Evolutionary conservation across 176 grass and related monocot genomes (phyloP), one percentile per base, ranked within the genome.

Genomic region (Carex littledalei): DNA sequence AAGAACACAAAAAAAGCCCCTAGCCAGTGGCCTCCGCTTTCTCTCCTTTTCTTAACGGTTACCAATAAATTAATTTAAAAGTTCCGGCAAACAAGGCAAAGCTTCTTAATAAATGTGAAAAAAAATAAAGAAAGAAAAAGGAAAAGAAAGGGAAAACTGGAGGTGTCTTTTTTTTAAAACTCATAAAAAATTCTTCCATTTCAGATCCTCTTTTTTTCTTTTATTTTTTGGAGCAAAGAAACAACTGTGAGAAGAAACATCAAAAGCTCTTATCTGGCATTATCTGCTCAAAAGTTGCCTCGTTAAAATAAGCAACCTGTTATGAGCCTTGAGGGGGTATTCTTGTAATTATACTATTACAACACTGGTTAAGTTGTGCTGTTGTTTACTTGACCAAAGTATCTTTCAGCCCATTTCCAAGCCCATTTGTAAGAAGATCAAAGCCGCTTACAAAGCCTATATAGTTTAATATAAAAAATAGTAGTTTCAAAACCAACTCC

Each of bases 231-330:
- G 83, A 93, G 91, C 85, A 87, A 81, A 87, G 84, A 72, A 72
- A 81, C 62, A 56, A 78, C 74, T 78, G 49, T 26, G 74, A 78
- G 86, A 90, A 84, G 87, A 78, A 83, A 84, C 78, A 88, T 90
- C 82, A 91, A 97, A 97, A 97, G 94, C 83, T 87, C 83, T 88
- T 88, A 84, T 87, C 77, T 97, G 91, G 94, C 91, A 94, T 94
- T 97, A 97, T 97, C 87, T 97, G 89, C 89, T 57, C 68, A 89
- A 94, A 97, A 94, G 86, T 87, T 85, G 84, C 87, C 80, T 84
- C 79, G 84, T 92, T 94, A 91, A 86, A 84, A 78, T 78, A 57
- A 78, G 26, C 74, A 78, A 56, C 45, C 72, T 75, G 11, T 12
- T 24, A 14, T 26, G 15, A 75, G 41, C 71, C 71, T 76, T 75